Conservation (phyloP, 2,329 filamentous ascomycete genomes). For the Sclerotinia subarctica region DNA sequence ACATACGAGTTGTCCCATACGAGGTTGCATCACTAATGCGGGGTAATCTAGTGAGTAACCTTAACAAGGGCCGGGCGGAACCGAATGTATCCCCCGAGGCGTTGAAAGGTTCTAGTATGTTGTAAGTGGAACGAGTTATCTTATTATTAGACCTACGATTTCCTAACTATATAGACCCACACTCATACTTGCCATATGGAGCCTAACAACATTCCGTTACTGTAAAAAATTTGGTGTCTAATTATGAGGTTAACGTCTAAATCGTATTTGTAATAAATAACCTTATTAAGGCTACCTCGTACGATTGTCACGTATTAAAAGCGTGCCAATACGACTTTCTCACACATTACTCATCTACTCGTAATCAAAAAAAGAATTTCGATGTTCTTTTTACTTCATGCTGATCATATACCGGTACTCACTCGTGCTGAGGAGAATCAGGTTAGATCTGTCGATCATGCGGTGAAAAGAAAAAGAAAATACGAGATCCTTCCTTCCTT, state of each 20-base stretch:
- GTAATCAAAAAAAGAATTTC: too few relatives aligned
- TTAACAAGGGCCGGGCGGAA: neutral
- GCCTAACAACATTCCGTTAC: neutral
- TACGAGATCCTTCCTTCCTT: constrained; percentile 16
- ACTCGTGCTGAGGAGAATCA: too few relatives aligned
- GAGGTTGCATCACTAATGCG: constrained; percentile 4
- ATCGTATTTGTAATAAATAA: too few relatives aligned
- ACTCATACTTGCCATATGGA: too few relatives aligned
- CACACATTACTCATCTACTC: too few relatives aligned
- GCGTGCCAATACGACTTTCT: too few relatives aligned
- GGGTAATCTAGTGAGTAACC: neutral
- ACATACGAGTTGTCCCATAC: neutral
- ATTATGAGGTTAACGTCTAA: neutral
- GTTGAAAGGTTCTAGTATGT: too few relatives aligned
- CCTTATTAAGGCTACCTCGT: too few relatives aligned
- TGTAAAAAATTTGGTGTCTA: neutral
- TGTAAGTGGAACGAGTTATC: too few relatives aligned
- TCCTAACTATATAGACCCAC: too few relatives aligned
- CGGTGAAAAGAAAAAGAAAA: neutral
- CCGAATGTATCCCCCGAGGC: neutral
- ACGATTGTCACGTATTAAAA: too few relatives aligned
- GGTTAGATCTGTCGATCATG: neutral
- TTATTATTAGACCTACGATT: too few relatives aligned
- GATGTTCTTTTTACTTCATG: neutral
- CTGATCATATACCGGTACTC: neutral